Evolutionary conservation across 768 basidiomycete species (phyloP).

Genomic region (Boletus barrowsii): DNA sequence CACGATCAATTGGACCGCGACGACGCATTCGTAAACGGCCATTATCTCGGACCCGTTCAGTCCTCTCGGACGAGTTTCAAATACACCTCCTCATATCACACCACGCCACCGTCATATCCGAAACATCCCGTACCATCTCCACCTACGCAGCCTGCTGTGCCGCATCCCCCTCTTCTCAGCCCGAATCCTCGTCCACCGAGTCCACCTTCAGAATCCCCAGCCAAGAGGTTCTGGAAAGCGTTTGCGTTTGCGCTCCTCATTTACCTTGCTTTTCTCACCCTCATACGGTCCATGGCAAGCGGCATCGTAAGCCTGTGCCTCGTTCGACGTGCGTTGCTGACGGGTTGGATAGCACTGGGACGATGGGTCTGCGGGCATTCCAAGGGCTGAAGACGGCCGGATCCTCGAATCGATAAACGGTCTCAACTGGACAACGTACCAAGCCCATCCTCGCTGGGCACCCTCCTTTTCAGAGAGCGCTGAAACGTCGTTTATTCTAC

Average conservation of each 20-base stretch:
- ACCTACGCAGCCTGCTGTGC: no score
- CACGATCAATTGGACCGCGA: no score
- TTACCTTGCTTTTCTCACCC: slow-evolving; percentile 5
- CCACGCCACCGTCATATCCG: slow-evolving; percentile 15
- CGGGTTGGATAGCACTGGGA: neutral
- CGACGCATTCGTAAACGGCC: no score
- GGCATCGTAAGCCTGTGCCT: neutral
- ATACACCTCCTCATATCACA: slow-evolving; percentile 7
- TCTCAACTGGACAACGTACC: slow-evolving; percentile 16
- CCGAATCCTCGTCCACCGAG: no score
- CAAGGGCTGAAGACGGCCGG: slow-evolving; percentile 13
- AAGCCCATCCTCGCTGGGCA: slow-evolving; percentile 14
- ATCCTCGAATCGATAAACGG: slow-evolving; percentile 11
- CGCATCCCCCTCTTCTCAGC: no score
- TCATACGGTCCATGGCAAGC: slow-evolving; percentile 1
- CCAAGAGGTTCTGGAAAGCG: slow-evolving; percentile 13
- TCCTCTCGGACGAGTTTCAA: neutral
- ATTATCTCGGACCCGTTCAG: neutral
- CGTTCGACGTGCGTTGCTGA: neutral
- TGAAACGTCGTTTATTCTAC: slow-evolving; percentile 28
- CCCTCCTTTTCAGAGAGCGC: slow-evolving; percentile 13
- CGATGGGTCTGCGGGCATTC: neutral
- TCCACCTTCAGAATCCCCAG: neutral
- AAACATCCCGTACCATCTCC: neutral
- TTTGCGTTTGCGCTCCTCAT: slow-evolving; percentile 9